phyloP scores from a whole-genome alignment of 2,329 filamentous ascomycete genomes.

The Phialophora macrospora region DNA sequence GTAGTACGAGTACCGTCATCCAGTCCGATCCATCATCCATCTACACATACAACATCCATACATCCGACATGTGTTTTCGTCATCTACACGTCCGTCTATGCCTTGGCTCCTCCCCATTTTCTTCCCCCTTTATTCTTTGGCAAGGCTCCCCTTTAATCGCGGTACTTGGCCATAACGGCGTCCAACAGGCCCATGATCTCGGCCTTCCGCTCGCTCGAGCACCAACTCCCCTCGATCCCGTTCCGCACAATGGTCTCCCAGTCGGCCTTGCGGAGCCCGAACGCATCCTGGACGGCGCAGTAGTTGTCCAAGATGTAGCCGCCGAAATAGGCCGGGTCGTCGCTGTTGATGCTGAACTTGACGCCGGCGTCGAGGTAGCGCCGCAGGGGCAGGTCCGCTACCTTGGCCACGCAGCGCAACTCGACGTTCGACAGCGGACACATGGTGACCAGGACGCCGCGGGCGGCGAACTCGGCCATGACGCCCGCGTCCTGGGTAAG shows the following conservation, averaged over 20 bases:
- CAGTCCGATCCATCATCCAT: too few species aligned
- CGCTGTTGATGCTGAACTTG: slow-evolving; percentile 73
- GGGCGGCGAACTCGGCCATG: slow-evolving; percentile 61
- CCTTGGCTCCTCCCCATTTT: background rate
- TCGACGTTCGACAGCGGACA: slow-evolving; percentile 76
- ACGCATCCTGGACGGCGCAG: slow-evolving; percentile 74
- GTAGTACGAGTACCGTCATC: background rate
- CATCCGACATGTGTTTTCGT: too few species aligned
- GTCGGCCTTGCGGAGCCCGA: slow-evolving; percentile 65
- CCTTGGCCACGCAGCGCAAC: slow-evolving; percentile 59
- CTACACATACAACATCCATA: too few species aligned
- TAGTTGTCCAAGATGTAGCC: slow-evolving; percentile 77
- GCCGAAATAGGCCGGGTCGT: slow-evolving; percentile 77
- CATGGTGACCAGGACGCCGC: slow-evolving; percentile 68
- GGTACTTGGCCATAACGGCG: slow-evolving; percentile 18
- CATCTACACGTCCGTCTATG: background rate
- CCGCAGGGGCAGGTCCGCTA: slow-evolving; percentile 65
- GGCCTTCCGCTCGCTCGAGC: slow-evolving; percentile 64
- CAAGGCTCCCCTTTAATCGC: background rate
- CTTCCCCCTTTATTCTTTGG: background rate
- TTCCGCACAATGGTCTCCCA: slow-evolving; percentile 69
- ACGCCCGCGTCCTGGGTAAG: slow-evolving; percentile 65
- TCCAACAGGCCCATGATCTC: slow-evolving; percentile 14
- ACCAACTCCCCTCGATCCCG: slow-evolving; percentile 72
- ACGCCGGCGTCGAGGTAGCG: slow-evolving; percentile 67